Conservation (phyloP, 108 stramenopile species). For the Skeletonema potamos region DNA sequence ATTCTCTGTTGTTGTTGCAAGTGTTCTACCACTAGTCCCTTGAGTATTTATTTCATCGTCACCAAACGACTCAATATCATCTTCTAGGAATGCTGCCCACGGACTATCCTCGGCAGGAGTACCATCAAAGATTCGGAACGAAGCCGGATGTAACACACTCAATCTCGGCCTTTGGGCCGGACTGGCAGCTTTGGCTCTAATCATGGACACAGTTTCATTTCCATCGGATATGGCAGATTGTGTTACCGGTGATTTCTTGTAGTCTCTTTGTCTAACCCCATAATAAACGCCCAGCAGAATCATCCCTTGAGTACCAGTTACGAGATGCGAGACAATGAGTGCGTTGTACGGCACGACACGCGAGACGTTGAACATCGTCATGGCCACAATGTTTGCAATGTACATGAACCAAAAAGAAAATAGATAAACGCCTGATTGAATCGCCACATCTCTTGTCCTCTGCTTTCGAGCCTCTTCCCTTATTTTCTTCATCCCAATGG, state of each 20-base stretch:
- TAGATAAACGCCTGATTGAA: constrained; percentile 9
- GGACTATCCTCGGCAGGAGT: constrained; percentile 22
- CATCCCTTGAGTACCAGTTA: background rate
- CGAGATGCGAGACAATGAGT: background rate
- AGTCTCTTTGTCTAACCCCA: background rate
- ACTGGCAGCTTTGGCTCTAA: constrained; percentile 7
- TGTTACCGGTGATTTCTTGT: background rate
- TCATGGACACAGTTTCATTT: constrained; percentile 6
- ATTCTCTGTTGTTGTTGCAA: background rate
- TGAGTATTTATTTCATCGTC: background rate
- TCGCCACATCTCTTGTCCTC: constrained; percentile 8
- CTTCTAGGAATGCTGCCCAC: constrained; percentile 14
- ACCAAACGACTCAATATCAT: background rate
- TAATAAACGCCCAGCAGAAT: background rate
- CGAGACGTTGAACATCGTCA: background rate
- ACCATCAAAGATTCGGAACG: constrained; percentile 36
- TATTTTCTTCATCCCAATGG: constrained; percentile 13
- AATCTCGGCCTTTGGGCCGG: background rate
- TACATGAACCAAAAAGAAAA: constrained; percentile 3
- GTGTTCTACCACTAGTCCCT: background rate
- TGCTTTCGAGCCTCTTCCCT: constrained; percentile 6
- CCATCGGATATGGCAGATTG: too few relatives aligned
- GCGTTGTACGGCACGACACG: background rate
- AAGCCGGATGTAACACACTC: background rate
- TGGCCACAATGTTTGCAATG: background rate